Percentiles rank a stretch among this genome's conserved stretches.
phyloP scores from a whole-genome alignment of 1,139 yeast species.

The Lodderomyces parapsilosis region DNA sequence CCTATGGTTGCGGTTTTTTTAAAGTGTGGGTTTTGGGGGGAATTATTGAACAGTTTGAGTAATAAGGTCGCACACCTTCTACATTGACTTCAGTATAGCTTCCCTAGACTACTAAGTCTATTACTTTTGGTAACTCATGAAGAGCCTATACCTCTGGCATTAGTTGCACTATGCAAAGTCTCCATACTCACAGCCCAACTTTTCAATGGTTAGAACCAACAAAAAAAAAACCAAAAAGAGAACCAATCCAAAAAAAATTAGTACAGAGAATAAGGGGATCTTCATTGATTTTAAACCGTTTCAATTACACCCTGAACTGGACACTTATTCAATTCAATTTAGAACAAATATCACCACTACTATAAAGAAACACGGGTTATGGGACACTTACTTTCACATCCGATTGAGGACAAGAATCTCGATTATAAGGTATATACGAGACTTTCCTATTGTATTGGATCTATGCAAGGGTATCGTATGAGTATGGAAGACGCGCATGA shows the following conservation, averaged over 20 bases:
- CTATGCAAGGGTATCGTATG: constrained; percentile 77
- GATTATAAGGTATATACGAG: constrained; percentile 41
- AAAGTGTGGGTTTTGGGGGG: too few species aligned
- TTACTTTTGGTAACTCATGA: too few species aligned
- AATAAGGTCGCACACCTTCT: too few species aligned
- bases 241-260: neutral
- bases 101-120: too few species aligned
- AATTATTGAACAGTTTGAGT: too few species aligned
- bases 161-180: too few species aligned
- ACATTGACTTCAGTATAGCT: too few species aligned
- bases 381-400: constrained; percentile 80
- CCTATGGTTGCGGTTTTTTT: too few species aligned
- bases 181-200: too few species aligned
- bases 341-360: neutral
- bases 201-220: constrained; percentile 1
- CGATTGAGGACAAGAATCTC: constrained; percentile 66
- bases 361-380: constrained; percentile 24
- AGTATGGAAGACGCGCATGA: constrained; percentile 79
- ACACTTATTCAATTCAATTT: neutral
- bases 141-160: too few species aligned
- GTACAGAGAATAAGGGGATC: neutral
- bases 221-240: neutral
- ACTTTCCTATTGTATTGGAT: constrained; percentile 62
- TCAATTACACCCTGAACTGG: too few species aligned
- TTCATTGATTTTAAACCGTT: too few species aligned